Base-by-base conservation (phyloP, 208 protist species). In the Trypanosomatidae sp. region DNA sequence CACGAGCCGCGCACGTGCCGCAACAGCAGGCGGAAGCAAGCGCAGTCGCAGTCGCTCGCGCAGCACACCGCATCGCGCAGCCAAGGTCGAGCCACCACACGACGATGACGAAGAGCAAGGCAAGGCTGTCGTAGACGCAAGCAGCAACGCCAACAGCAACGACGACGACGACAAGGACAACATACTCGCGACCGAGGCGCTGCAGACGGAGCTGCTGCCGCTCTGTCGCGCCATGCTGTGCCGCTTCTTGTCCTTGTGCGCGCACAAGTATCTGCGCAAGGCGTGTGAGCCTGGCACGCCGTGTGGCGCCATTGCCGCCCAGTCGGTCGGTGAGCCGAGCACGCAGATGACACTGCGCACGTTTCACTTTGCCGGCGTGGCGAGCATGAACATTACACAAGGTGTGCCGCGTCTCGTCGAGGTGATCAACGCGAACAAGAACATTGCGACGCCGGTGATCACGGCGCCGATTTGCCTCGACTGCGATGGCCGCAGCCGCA, bases 301-400 rank as follows among this genome's bases (percentile, higher is more conserved):
- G 10, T 97, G 98, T 13, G 99, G 99, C 21, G 97, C 98, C 10
- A 76, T 99, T 45, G 98, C 90, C 22, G 98, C 95, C 5, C 97
- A 99, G 80, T 96, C 80, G 7, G 97, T 99, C 39, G 98, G 98
- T 46, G 98, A 99, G 69, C 98, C 98, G 23, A 96, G 84, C 25
- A 99, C 98, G 27, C 98, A 99, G 61, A 99, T 99, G 98, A 99
- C 98, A 0, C 78, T 99, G 13, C 98, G 98, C 56, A 99, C 97
- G 16, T 99, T 99, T 76, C 98, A 99, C 82, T 99, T 99, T 78
- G 98, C 98, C 26, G 98, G 98, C 55, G 96, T 99, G 15, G 97
- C 98, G 24, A 97, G 89, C 47, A 99, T 99, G 98, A 99, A 71
- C 64, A 93, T 97, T 59, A 97, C 94, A 13, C 84, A 96, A 33